Evolutionary conservation across 345 rosid species (phyloP).

Genomic region (Pugionium cornutum): DNA sequence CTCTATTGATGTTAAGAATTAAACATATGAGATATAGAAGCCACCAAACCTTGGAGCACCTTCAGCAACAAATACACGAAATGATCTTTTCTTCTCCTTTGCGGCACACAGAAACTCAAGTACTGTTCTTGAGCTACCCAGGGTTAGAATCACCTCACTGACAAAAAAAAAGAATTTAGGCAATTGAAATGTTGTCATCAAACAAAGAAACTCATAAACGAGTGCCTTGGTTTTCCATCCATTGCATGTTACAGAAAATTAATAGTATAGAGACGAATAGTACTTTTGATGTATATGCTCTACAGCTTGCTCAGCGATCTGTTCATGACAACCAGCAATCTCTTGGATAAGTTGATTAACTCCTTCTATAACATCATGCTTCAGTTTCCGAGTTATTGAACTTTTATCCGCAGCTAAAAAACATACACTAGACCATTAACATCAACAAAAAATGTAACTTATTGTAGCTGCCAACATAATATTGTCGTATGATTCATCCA

Average conservation of each 20-base stretch:
- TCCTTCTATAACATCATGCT: slow-evolving; percentile 97
- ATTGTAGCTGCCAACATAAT: not conserved
- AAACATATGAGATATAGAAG: slow-evolving; percentile 6
- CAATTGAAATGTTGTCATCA: slow-evolving; percentile 2
- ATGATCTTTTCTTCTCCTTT: slow-evolving; percentile 93
- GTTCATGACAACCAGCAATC: slow-evolving; percentile 87
- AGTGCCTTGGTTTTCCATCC: slow-evolving; percentile 1
- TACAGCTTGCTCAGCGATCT: slow-evolving; percentile 97
- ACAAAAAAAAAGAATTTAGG: slow-evolving; percentile 27
- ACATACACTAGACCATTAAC: slow-evolving; percentile 32
- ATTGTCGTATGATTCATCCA: not conserved
- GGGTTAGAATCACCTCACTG: slow-evolving; percentile 97
- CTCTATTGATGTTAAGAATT: slow-evolving; percentile 2
- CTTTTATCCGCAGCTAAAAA: slow-evolving; percentile 88
- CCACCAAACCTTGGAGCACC: slow-evolving; percentile 93
- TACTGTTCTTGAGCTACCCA: slow-evolving; percentile 97
- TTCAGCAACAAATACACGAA: slow-evolving; percentile 93
- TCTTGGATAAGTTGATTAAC: slow-evolving; percentile 93
- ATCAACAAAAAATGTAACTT: slow-evolving; percentile 5
- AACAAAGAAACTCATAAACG: not conserved
- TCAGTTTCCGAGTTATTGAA: slow-evolving; percentile 80
- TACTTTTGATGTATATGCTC: slow-evolving; percentile 99
- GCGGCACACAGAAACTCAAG: slow-evolving; percentile 95
- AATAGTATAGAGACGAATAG: slow-evolving; percentile 15
- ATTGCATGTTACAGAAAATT: slow-evolving; percentile 2